phyloP scores from a whole-genome alignment of 495 filamentous ascomycete genomes.

The Aspergillus steynii region DNA sequence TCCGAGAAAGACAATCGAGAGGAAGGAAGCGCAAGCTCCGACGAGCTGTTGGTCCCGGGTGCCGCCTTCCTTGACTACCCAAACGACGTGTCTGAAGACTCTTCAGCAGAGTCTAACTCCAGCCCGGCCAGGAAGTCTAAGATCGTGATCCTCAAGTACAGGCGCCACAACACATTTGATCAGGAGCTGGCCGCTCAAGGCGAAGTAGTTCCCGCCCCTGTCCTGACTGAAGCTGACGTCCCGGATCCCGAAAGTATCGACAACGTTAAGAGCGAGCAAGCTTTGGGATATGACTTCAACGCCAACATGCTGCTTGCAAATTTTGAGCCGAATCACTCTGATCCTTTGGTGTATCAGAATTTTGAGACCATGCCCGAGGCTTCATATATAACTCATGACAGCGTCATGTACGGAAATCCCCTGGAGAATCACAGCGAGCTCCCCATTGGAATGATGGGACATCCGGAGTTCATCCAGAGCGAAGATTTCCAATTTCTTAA shows the following conservation, averaged over 20 bases:
- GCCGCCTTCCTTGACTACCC: conserved; percentile 22
- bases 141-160: conserved; percentile 15
- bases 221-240: neutral
- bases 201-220: neutral
- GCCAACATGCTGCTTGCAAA: neutral
- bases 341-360: neutral
- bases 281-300: neutral
- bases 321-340: neutral
- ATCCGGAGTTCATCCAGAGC: neutral
- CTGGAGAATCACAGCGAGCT: neutral
- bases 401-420: neutral
- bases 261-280: neutral
- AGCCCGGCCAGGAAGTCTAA: neutral
- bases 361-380: neutral
- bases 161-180: neutral
- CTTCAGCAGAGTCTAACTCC: neutral
- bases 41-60: conserved; percentile 17
- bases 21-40: neutral
- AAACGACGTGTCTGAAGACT: conserved; percentile 1
- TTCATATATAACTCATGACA: neutral
- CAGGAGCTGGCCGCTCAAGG: neutral
- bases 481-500: neutral
- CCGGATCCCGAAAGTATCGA: neutral
- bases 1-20: conserved; percentile 12
- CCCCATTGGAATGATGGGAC: neutral